phyloP scores from a whole-genome alignment of 805 yeast species.

The Candida broadrunensis region DNA sequence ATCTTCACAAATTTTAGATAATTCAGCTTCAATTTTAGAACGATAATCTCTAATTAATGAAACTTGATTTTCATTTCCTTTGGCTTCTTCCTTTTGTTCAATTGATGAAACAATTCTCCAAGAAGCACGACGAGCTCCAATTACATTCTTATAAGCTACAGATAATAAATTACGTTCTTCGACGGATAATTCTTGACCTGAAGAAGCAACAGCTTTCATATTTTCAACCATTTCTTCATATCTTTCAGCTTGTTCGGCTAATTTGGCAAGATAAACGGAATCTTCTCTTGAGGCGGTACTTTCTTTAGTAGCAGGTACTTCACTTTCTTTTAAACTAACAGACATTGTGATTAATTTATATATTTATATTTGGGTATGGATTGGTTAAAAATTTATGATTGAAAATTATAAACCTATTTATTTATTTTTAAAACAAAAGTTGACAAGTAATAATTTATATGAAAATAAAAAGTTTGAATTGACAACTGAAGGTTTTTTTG shows the following conservation, averaged over 20 bases:
- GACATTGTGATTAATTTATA: constrained; percentile 45
- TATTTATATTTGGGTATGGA: too few relatives aligned
- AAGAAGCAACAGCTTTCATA: constrained; percentile 96
- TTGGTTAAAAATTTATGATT: too few relatives aligned
- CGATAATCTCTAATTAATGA: constrained; percentile 89
- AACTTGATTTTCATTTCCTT: constrained; percentile 91
- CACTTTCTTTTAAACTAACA: too few relatives aligned
- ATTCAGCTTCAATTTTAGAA: constrained; percentile 88
- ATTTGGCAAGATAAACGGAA: constrained; percentile 94
- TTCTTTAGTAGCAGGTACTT: too few relatives aligned
- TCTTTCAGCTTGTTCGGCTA: constrained; percentile 99
- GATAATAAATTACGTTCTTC: constrained; percentile 97
- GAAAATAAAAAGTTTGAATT: too few relatives aligned
- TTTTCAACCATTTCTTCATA: constrained; percentile 99
- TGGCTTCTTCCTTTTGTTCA: constrained; percentile 96
- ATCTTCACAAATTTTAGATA: constrained; percentile 91
- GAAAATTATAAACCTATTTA: too few relatives aligned
- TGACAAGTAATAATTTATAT: too few relatives aligned
- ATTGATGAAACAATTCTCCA: constrained; percentile 99
- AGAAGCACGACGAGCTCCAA: constrained; percentile 98
- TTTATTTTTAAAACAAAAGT: too few relatives aligned
- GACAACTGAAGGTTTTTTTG: too few relatives aligned
- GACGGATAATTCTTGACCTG: constrained; percentile 92
- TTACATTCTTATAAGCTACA: constrained; percentile 97
- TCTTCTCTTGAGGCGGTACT: constrained; percentile 96